Base-by-base conservation (phyloP, 306 rosid genomes). In the Pyrus communis region DNA sequence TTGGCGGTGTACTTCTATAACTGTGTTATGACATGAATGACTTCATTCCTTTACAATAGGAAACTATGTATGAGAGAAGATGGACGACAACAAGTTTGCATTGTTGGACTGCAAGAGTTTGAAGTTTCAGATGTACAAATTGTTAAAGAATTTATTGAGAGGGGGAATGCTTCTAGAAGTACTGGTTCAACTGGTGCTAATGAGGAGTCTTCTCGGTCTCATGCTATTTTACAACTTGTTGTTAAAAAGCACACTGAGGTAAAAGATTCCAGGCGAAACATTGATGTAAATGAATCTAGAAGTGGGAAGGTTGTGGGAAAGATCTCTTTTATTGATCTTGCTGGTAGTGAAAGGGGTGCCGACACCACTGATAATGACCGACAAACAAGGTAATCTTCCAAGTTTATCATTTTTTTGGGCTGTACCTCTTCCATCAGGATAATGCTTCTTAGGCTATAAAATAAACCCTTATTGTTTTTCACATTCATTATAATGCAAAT, bases 261-360 rank as follows among this genome's bases (percentile, higher is more conserved):
- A 45, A 96, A 93, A 81, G 97, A 89, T 67, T 75, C 87, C 45
- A 96, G 77, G 86, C 88, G 98, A 77, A 87, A 87, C 83, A 85
- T 75, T 81, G 98, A 96, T 69, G 96, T 75, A 75, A 89, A 96
- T 88, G 99, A 96, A 77, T 81, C 89, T 77, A 89, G 84, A 86
- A 74, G 69, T 81, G 98, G 92, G 82, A 96, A 87, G 87, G 89
- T 92, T 82, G 96, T 96, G 78, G 99, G 99, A 77, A 96, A 96
- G 81, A 84, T 96, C 80, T 96, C 99, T 75, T 96, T 96, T 78
- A 96, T 96, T 76, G 98, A 96, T 89, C 97, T 96, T 75, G 99
- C 99, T 75, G 99, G 99, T 59, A 96, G 98, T 82, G 99, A 96
- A 91, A 91, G 99, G 85, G 99, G 99, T 58, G 99, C 99, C 43